Base-by-base conservation (phyloP, 306 rosid species). In the Amphicarpaea edgeworthii region DNA sequence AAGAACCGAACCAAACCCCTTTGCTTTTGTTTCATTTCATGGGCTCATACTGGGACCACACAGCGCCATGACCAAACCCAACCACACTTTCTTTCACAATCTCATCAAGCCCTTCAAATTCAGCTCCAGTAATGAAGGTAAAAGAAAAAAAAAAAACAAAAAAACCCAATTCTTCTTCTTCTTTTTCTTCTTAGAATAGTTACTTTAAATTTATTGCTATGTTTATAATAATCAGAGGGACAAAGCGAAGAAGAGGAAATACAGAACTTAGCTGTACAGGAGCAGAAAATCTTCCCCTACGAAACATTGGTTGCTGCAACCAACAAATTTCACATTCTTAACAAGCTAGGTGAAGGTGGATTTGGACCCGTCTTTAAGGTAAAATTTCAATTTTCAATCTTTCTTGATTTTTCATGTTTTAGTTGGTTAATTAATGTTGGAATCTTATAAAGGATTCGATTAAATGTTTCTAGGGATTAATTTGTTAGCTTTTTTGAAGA, bases 281-380 rank as follows among this genome's bases (percentile, higher is more conserved):
- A 92, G 43, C 91, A 87, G 69, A 90, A 85, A 74, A 46, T 64
- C 21, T 85, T 92, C 81, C 21, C 78, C 7, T 90, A 73, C 54
- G 87, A 88, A 68, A 69, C 76, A 71, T 79, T 92, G 78, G 85
- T 75, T 73, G 86, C 90, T 47, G 97, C 97, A 19, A 92, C 97
- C 6, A 83, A 72, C 61, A 74, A 87, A 74, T 92, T 92, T 53
- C 72, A 88, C 57, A 15, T 53, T 3, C 76, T 2, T 59, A 74
- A 85, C 42, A 90, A 88, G 87, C 93, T 92, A 9, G 97, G 97
- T 11, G 79, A 90, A 72, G 97, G 97, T 43, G 97, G 97, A 0
- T 90, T 92, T 65, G 97, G 97, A 62, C 96, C 97, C 24, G 97
- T 92, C 63, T 92, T 7, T 78, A 92, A 85, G 96, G 97, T 90